Base-by-base conservation (phyloP, 1,139 yeast genomes). In the Geotrichum phurueaensis region DNA sequence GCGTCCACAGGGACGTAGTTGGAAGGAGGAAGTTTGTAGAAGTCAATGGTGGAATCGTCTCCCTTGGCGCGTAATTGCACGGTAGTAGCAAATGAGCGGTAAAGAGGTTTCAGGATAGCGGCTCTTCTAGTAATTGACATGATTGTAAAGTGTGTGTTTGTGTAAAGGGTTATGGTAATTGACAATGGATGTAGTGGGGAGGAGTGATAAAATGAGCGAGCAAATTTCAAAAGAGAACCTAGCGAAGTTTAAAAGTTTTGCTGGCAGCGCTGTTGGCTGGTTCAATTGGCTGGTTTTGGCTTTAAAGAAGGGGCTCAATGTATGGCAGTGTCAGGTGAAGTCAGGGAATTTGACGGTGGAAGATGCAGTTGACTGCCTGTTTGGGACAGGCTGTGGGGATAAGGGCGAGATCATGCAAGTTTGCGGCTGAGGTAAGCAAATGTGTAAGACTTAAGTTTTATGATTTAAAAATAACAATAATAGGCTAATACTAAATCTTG, bases 21-120 rank as follows among this genome's bases (percentile, higher is more conserved):
- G 22, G 70, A 66, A 20, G 66, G 67, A 20, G 81, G 81, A 51
- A 79, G 65, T 62, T 71, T 71, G 70, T 71, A 78, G 59, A 64
- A 76, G 65, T 78, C 81, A 59, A 79, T 76, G 31, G 74, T 70
- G 12, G 79, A 76, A 23, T 65, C 66, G 63, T 77, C 81, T 31
- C 76, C 78, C 65, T 76, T 76, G 55, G 79, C 79, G 18, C 57
- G 45, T 3, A 56, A 56, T 1, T 58, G 50, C 3, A 68, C 51
- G 10, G 74, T 63, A 6, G 72, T 64, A 25, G 57, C 27, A 39
- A 60, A 56, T 10, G 56, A 29, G 33, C 61, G 58, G 23, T 10
- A 39, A 5, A 39, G 18, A 13, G 47, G 47, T 15, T 22, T 39
- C 47, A 39, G 20, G 22, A 39, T 22, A 39, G 20, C n/a, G 3